Base-by-base conservation (phyloP, 2,329 filamentous ascomycete genomes). In the Fusarium sp. region DNA sequence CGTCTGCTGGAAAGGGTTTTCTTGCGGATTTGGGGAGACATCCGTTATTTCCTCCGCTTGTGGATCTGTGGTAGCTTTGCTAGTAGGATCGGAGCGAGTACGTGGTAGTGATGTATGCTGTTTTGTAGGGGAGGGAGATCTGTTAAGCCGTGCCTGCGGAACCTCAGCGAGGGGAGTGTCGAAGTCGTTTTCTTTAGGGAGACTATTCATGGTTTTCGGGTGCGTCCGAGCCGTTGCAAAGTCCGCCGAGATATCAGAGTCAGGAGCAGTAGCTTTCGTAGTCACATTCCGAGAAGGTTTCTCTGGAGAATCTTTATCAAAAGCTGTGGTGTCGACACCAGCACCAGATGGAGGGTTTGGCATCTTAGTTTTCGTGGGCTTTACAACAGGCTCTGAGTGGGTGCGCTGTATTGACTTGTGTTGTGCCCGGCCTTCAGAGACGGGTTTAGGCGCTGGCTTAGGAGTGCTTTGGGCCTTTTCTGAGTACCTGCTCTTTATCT, bases 151-250 rank as follows among this genome's bases (percentile, higher is more conserved):
- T 48, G 78, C 80, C 10, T 76, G 76, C 6, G 78, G 81, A 13
- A 77, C 71, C 43, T 85, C 81, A 2, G 79, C 75, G 2, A 85
- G 76, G 0, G 83, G 79, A 4, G 75, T 75, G 7, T 72, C 75
- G 8, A 72, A 71, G 7, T 76, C 59, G 7, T 39, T 45, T 3
- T 76, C 63, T 20, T 49, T 51, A 35, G 71, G 72, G 9, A 75
- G 65, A 39, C 67, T 69, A 27, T 77, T 73, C 17, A 46, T 62
- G 32, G 76, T 72, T 13, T 52, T 61, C 27, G 75, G 77, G 19
- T 81, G 79, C 4, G 79, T 81, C n/a, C 71, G 78, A 23, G 81
- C 81, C 2, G 81, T 82, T 20, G 79, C 75, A 46, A 81, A 83
- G 23, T 79, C 78, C n/a, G 78, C 75, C 3, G 78, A 77, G 13